Conservation (phyloP, 2,329 filamentous ascomycete species). For the Immersiporthe knoxdaviesiana region DNA sequence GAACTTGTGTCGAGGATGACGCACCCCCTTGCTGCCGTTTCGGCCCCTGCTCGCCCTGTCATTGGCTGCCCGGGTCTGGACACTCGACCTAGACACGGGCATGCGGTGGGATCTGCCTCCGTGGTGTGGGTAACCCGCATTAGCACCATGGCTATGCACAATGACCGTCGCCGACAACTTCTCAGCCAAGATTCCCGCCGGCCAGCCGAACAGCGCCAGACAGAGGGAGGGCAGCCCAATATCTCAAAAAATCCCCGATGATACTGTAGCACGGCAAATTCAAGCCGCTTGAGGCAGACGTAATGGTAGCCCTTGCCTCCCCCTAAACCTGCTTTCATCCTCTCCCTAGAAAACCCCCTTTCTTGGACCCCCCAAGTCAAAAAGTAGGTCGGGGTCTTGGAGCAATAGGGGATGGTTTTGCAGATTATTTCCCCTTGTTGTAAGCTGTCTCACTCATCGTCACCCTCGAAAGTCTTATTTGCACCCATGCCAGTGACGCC, state of each 20-base stretch:
- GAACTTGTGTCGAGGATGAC: slow-evolving; percentile 4
- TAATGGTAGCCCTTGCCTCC: neutral
- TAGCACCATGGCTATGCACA: slow-evolving; percentile 11
- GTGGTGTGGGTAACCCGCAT: slow-evolving; percentile 18
- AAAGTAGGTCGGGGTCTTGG: neutral
- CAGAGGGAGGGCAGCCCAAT: neutral
- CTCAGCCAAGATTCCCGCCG: neutral
- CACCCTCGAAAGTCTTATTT: slow-evolving; percentile 1
- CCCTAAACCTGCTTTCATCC: neutral
- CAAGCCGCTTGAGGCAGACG: neutral
- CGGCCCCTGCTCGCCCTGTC: neutral
- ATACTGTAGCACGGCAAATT: neutral
- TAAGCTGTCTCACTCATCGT: neutral
- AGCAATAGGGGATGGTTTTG: neutral
- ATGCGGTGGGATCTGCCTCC: slow-evolving; percentile 18
- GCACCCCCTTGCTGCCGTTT: neutral
- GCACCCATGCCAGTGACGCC: slow-evolving; percentile 18
- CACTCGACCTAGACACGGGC: slow-evolving; percentile 11
- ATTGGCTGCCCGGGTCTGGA: slow-evolving; percentile 13
- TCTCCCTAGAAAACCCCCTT: neutral
- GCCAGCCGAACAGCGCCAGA: neutral
- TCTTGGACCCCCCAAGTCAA: neutral
- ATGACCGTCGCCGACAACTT: slow-evolving; percentile 3
- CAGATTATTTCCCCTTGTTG: slow-evolving; percentile 6
- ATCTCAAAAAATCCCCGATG: neutral